These are phyloP conservation scores for Adenanthera pavonina DNA, from an alignment of 306 rosid genomes.

Conservation along the genomic window DNA sequence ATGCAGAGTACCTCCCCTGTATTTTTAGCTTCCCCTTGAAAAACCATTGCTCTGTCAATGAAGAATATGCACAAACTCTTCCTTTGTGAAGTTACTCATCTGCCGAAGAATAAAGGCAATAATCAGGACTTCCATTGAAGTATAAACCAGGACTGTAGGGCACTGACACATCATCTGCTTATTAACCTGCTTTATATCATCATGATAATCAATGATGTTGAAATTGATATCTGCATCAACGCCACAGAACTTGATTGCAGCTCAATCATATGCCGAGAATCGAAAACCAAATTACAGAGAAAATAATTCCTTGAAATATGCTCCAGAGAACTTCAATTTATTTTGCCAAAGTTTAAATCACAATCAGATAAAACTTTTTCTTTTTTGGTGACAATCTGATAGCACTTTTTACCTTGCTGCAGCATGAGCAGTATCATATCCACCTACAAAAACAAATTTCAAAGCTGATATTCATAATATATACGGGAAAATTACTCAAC, in stretches of 20 bases:
- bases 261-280: constrained; percentile 87
- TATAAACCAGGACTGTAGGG: neutral
- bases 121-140: neutral
- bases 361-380: neutral
- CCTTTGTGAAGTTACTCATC: constrained; percentile 81
- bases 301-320: neutral
- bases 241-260: constrained; percentile 91
- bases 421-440: constrained; percentile 88
- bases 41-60: constrained; percentile 92
- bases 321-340: constrained; percentile 15
- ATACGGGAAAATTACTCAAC: neutral
- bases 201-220: constrained; percentile 69
- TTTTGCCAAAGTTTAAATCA: neutral
- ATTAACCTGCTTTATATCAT: constrained; percentile 79
- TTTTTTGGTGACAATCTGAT: neutral
- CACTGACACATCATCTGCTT: neutral
- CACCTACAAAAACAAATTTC: constrained; percentile 51
- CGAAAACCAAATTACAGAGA: constrained; percentile 21
- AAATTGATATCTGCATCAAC: constrained; percentile 87
- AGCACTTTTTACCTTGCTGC: constrained; percentile 70
- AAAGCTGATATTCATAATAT: neutral
- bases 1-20: constrained; percentile 89
- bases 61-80: constrained; percentile 85
- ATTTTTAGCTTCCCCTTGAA: constrained; percentile 87
- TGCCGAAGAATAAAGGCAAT: constrained; percentile 40